Evolutionary conservation across 352 stramenopile genomes (phyloP).

Genomic region (Thalassiosira mediterranea): DNA sequence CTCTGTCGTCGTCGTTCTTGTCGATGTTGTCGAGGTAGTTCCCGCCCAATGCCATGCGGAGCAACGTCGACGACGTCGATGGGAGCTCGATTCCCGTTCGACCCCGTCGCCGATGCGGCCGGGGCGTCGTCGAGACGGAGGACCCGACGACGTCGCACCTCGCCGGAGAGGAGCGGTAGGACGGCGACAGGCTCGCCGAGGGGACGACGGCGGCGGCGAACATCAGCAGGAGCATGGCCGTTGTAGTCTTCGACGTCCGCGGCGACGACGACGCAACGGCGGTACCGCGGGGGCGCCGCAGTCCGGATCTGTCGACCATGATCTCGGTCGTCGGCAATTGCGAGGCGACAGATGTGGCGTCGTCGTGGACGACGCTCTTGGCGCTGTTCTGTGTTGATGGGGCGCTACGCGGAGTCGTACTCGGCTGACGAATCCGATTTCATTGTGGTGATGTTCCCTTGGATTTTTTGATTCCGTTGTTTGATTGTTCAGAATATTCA

Average conservation of each 20-base stretch:
- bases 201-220: neutral
- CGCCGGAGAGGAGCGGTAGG: neutral
- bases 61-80: neutral
- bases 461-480: too few species aligned
- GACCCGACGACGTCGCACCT: neutral
- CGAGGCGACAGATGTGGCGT: too few species aligned
- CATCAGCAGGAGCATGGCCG: neutral
- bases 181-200: neutral
- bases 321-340: too few species aligned
- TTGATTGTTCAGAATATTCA: too few species aligned
- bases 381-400: too few species aligned
- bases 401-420: too few species aligned
- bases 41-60: slow-evolving; percentile 24
- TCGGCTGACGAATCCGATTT: too few species aligned
- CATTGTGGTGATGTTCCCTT: too few species aligned
- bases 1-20: slow-evolving; percentile 6
- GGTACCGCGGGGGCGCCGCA: too few species aligned
- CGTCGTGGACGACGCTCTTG: too few species aligned
- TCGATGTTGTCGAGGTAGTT: slow-evolving; percentile 36
- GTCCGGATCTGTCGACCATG: too few species aligned
- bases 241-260: neutral
- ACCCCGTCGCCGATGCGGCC: neutral
- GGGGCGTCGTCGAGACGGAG: neutral
- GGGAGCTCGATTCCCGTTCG: neutral
- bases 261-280: neutral